Base-by-base conservation (phyloP, 2,329 filamentous ascomycete species). In the Apiospora arundinis region DNA sequence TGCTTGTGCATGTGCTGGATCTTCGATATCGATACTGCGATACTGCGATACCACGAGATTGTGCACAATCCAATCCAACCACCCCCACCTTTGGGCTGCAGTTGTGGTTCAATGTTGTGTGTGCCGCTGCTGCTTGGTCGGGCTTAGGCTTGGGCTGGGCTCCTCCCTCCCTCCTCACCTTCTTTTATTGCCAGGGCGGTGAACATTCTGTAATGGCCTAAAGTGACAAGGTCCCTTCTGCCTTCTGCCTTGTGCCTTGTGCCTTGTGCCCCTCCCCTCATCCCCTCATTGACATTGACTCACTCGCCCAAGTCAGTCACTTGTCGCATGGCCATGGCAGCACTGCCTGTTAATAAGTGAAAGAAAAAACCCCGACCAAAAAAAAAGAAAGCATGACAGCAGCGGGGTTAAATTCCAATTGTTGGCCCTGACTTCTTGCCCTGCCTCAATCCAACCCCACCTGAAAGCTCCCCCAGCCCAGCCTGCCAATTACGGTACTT, bases 121-220 rank as follows among this genome's bases (percentile, higher is more conserved):
- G 46, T 48, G 52, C 25, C 21, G 52, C 28, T 63, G 56, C 16
- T 60, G 52, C 25, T 28, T 16, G 25, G 52, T 49, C 21, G n/a
- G 46, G 21, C 21, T 60, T 23, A 16, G 52, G 52, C 49, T 60
- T 23, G 25, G 52, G 52, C 49, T 56, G 25, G 14, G 21, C 46
- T n/a, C 2, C 49, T 60, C 52, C 49, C 32, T 25, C 21, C 25
- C 52, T 60, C 52, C 49, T 60, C 52, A 37, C 25, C 52, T 60
- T 23, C 52, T 60, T 56, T 60, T 60, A 60, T 25, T 60, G 52
- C 52, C 52, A 60, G 52, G 49, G 52, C 52, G 52, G 52, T 60
- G 52, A 60, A 60, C 52, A n/a, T n/a, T n/a, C n/a, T n/a, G n/a
- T n/a, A n/a, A n/a, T n/a, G n/a, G n/a, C n/a, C n/a, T n/a, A n/a